Percentiles rank a stretch among this genome's conserved stretches.
phyloP scores from a whole-genome alignment of 495 filamentous ascomycete species.

The Sabuloglossum arenarium region DNA sequence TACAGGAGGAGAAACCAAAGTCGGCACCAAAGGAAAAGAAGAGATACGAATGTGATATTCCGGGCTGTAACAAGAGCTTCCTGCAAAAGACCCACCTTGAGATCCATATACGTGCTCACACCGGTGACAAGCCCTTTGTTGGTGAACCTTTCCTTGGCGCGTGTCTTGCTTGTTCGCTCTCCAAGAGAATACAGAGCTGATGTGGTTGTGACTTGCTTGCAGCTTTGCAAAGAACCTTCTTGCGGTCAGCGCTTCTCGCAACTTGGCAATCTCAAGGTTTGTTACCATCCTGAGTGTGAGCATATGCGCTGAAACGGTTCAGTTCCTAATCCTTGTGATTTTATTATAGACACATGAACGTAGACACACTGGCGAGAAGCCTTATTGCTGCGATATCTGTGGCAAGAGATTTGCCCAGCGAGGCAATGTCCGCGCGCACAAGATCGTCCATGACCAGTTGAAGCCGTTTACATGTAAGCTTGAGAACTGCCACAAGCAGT shows the following conservation, averaged over 20 bases:
- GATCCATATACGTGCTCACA: slow-evolving; percentile 78
- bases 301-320: not conserved
- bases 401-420: slow-evolving; percentile 66
- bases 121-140: slow-evolving; percentile 80
- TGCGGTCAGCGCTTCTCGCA: slow-evolving; percentile 76
- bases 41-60: slow-evolving; percentile 54
- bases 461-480: slow-evolving; percentile 69
- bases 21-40: slow-evolving; percentile 25
- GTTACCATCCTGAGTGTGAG: slow-evolving; percentile 3
- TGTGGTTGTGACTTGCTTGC: slow-evolving; percentile 2
- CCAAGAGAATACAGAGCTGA: not conserved
- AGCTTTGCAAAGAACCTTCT: slow-evolving; percentile 53
- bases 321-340: not conserved
- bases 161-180: not conserved
- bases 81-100: slow-evolving; percentile 86
- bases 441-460: slow-evolving; percentile 52
- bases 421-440: slow-evolving; percentile 74
- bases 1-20: not conserved
- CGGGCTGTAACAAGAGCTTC: slow-evolving; percentile 63
- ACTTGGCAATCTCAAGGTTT: slow-evolving; percentile 71
- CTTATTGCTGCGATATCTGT: slow-evolving; percentile 67
- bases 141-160: slow-evolving; percentile 16
- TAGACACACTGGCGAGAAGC: slow-evolving; percentile 71
- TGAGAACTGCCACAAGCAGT: slow-evolving; percentile 64
- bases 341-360: slow-evolving; percentile 56